Conservation (phyloP, 306 rosid genomes). For the Begonia peltatifolia region DNA sequence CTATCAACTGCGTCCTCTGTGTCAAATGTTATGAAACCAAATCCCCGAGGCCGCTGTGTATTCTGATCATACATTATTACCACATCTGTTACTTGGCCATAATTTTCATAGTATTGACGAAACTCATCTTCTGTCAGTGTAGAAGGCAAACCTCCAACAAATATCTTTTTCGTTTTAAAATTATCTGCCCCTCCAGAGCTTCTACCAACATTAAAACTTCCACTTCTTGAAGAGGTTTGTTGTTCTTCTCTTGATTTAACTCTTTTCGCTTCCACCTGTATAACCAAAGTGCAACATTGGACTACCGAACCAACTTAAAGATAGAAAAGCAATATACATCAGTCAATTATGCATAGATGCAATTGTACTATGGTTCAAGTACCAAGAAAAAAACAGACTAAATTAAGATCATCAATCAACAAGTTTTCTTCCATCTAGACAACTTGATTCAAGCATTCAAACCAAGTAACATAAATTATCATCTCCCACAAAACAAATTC, state of each 20-base stretch:
- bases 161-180: conserved; percentile 44
- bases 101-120: conserved; percentile 40
- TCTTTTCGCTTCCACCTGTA: conserved; percentile 49
- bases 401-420: too few species aligned
- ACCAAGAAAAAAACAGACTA: too few species aligned
- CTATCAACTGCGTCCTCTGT: conserved; percentile 48
- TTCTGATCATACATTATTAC: conserved; percentile 57
- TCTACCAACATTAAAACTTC: conserved; percentile 23
- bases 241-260: conserved; percentile 53
- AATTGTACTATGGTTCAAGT: too few species aligned
- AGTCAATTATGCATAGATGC: not conserved
- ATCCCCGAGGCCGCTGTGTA: conserved; percentile 56
- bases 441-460: too few species aligned
- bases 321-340: not conserved
- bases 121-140: conserved; percentile 44
- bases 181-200: conserved; percentile 44
- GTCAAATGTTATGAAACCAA: conserved; percentile 53
- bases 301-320: not conserved
- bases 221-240: conserved; percentile 35
- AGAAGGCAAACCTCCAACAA: conserved; percentile 53
- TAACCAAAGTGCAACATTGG: conserved; percentile 6
- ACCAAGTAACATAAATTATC: too few species aligned
- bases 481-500: too few species aligned
- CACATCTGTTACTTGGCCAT: conserved; percentile 42
- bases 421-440: too few species aligned